Evolutionary conservation across 2,329 filamentous ascomycete species (phyloP).

Genomic region (Diaporthe sp.): DNA sequence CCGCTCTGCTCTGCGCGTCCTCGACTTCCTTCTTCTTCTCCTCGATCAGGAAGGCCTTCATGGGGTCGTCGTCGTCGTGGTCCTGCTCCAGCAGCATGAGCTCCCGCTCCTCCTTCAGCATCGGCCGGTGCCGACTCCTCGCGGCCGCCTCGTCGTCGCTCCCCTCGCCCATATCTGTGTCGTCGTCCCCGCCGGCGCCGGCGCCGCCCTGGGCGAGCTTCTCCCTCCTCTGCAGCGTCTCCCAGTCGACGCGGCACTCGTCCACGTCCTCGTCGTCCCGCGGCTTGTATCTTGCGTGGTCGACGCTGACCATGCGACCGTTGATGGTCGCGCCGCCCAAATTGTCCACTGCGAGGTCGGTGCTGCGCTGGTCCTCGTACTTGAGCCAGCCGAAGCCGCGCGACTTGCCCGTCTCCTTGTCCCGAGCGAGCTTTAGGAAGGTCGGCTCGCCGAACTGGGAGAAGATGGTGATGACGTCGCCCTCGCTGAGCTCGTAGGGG

Average conservation of each 20-base stretch:
- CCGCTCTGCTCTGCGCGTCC: conserved; percentile 71
- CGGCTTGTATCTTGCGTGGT: conserved; percentile 92
- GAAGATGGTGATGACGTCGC: conserved; percentile 96
- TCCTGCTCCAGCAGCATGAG: conserved; percentile 80
- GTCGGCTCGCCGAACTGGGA: conserved; percentile 97
- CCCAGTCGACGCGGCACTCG: conserved; percentile 71
- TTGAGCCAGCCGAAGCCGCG: conserved; percentile 97
- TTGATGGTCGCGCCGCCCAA: conserved; percentile 87
- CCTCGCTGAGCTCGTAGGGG: conserved; percentile 92
- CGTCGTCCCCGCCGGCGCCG: conserved; percentile 52
- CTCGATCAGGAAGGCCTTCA: conserved; percentile 91
- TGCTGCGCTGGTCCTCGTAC: conserved; percentile 97
- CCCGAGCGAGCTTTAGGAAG: conserved; percentile 90
- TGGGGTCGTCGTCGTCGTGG: conserved; percentile 96
- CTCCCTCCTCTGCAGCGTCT: conserved; percentile 69
- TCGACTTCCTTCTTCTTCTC: conserved; percentile 93
- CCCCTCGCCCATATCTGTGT: conserved; percentile 63
- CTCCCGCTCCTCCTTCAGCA: conserved; percentile 87
- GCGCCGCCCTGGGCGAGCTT: conserved; percentile 56
- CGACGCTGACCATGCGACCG: conserved; percentile 86
- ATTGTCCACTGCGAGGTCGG: conserved; percentile 96
- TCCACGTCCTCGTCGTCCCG: conserved; percentile 82
- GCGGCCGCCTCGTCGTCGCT: conserved; percentile 57
- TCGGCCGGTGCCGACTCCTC: conserved; percentile 63
- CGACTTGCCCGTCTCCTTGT: conserved; percentile 96